phyloP scores from a whole-genome alignment of 2,329 filamentous ascomycete species.

The Sphaerulina musiva region DNA sequence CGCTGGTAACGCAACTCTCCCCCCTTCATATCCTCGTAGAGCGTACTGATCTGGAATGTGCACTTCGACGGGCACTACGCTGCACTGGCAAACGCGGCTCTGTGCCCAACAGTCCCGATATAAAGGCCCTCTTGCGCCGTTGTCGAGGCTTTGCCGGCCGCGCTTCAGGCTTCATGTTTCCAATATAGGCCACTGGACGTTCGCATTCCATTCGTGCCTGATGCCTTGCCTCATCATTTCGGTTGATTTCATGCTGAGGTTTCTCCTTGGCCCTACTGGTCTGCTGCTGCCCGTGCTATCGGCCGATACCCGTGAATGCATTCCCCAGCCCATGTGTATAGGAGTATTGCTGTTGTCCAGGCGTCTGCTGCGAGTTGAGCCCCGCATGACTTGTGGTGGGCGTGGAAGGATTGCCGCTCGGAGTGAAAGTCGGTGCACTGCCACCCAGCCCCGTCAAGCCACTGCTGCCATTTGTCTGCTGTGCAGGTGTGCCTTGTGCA shows the following conservation, averaged over 20 bases:
- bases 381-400: conserved; percentile 20
- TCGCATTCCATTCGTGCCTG: background rate
- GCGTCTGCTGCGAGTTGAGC: conserved; percentile 19
- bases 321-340: conserved; percentile 1
- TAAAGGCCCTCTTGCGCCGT: too few relatives aligned
- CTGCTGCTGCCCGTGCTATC: background rate
- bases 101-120: too few relatives aligned
- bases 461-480: conserved; percentile 18
- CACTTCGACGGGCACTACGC: too few relatives aligned
- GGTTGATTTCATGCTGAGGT: background rate
- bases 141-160: too few relatives aligned
- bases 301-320: conserved; percentile 15
- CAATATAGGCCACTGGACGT: too few relatives aligned
- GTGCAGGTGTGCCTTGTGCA: conserved; percentile 36
- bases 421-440: conserved; percentile 16
- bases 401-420: conserved; percentile 18
- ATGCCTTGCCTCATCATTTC: background rate
- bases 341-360: conserved; percentile 11
- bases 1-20: background rate
- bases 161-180: too few relatives aligned
- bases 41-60: too few relatives aligned
- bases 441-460: conserved; percentile 16
- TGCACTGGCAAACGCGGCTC: too few relatives aligned
- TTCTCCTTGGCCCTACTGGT: background rate
- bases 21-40: background rate